Percentiles rank a stretch among this genome's conserved stretches.
Evolutionary conservation across 1,284 basidiomycete species (phyloP).

Genomic region (Thelephora terrestris): DNA sequence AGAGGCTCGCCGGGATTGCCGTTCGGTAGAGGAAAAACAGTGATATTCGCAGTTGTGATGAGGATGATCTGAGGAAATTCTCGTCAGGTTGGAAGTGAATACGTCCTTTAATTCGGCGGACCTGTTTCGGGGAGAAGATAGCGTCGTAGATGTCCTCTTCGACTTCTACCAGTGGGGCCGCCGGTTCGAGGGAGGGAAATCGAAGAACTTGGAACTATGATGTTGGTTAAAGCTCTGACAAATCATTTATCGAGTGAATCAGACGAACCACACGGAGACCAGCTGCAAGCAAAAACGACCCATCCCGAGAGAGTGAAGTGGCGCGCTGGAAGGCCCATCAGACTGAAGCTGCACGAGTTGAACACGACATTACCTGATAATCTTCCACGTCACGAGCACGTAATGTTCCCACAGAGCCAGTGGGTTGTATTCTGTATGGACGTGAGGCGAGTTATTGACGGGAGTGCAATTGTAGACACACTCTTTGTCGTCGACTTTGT

Average conservation of each 20-base stretch:
- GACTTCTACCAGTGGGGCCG: conserved; percentile 35
- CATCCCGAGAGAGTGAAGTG: conserved; percentile 60
- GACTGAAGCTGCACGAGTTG: background rate
- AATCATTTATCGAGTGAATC: background rate
- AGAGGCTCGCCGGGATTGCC: conserved; percentile 25
- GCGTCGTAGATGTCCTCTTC: conserved; percentile 67
- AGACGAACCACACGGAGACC: conserved; percentile 52
- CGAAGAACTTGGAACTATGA: conserved; percentile 57
- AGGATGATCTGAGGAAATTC: conserved; percentile 42
- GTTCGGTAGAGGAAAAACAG: conserved; percentile 44
- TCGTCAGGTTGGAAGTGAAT: background rate
- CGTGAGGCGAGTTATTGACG: conserved; percentile 3
- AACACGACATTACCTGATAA: conserved; percentile 58
- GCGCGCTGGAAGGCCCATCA: conserved; percentile 49
- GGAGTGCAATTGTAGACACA: conserved; percentile 20
- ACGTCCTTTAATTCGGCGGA: conserved; percentile 19
- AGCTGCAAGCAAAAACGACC: conserved; percentile 48
- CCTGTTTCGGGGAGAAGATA: conserved; percentile 46
- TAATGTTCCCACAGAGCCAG: conserved; percentile 54
- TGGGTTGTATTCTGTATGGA: conserved; percentile 38
- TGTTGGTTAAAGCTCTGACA: conserved; percentile 3
- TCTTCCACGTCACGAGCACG: conserved; percentile 52
- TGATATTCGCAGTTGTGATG: conserved; percentile 49
- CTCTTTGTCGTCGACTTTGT: conserved; percentile 51
- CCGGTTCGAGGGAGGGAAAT: conserved; percentile 52